Evolutionary conservation across 345 rosid species (phyloP).

Genomic region (Hibiscus mutabilis): DNA sequence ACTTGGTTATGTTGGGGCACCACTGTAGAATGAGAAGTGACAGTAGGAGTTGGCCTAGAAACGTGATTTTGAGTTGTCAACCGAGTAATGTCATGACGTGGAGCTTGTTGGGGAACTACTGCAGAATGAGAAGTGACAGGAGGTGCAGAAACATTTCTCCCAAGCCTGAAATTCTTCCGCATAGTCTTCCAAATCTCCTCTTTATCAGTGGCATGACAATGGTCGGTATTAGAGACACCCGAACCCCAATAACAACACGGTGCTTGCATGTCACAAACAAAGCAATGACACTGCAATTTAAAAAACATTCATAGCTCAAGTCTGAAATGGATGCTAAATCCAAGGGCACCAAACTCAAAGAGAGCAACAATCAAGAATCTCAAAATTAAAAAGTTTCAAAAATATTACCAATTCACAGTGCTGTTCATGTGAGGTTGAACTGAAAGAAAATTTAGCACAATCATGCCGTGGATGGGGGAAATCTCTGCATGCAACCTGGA

Average conservation of each 20-base stretch:
- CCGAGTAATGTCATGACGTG: constrained; percentile 10
- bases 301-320: not conserved
- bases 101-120: constrained; percentile 16
- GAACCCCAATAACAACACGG: constrained; percentile 68
- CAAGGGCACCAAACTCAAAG: not conserved
- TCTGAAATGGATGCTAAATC: not conserved
- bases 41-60: constrained; percentile 5
- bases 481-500: constrained; percentile 90
- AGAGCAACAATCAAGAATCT: not conserved
- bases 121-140: constrained; percentile 15
- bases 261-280: constrained; percentile 71
- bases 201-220: constrained; percentile 83
- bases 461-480: constrained; percentile 80
- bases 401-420: constrained; percentile 58
- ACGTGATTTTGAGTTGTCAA: constrained; percentile 9
- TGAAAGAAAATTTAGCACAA: constrained; percentile 59
- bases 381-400: not conserved
- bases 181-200: constrained; percentile 50
- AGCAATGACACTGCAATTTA: constrained; percentile 77
- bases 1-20: constrained; percentile 20
- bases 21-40: constrained; percentile 12
- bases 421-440: constrained; percentile 45
- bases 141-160: constrained; percentile 18
- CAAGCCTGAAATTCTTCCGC: constrained; percentile 40
- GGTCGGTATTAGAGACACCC: constrained; percentile 37